These are phyloP conservation scores for Ustilago shanxiensis DNA, from an alignment of 1,284 basidiomycete species.

Conservation along the genomic window DNA sequence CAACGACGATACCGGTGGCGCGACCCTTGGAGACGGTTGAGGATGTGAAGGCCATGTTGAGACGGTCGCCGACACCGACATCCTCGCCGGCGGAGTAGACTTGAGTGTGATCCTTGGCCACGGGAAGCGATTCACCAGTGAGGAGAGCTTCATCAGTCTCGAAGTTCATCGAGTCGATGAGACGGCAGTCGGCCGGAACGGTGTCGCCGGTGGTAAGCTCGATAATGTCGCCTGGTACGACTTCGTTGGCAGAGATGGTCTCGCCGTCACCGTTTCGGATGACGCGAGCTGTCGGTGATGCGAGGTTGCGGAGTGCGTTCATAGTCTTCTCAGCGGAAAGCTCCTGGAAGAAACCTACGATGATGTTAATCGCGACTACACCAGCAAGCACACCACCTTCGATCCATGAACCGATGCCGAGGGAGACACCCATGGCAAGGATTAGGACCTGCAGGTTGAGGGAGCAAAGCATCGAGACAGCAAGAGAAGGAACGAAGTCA, in stretches of 20 bases:
- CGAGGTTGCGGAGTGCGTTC: conserved; percentile 75
- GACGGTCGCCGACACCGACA: conserved; percentile 74
- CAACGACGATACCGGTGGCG: conserved; percentile 75
- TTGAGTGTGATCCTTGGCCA: conserved; percentile 73
- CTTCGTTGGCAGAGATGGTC: conserved; percentile 75
- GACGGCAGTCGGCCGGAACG: conserved; percentile 65
- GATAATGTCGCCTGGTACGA: conserved; percentile 74
- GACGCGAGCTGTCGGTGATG: conserved; percentile 77
- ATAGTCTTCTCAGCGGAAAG: conserved; percentile 76
- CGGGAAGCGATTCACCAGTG: conserved; percentile 79
- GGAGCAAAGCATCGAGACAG: not conserved
- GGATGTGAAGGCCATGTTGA: conserved; percentile 76
- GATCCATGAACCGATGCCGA: conserved; percentile 75
- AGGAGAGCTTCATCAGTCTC: conserved; percentile 77
- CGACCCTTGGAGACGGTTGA: conserved; percentile 79
- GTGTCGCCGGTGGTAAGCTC: conserved; percentile 68
- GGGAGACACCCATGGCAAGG: conserved; percentile 77
- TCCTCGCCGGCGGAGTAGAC: conserved; percentile 55
- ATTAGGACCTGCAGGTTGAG: conserved; percentile 69
- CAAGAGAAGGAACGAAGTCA: not conserved
- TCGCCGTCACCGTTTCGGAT: conserved; percentile 74
- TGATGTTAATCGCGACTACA: conserved; percentile 74
- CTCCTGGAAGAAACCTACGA: conserved; percentile 75
- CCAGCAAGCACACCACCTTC: conserved; percentile 78
- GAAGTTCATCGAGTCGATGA: conserved; percentile 68